A percentile compares a stretch with the other conserved stretches of the same genome.
Evolutionary conservation across 768 basidiomycete species (phyloP).

Genomic region (Hemileccinum impolitum): DNA sequence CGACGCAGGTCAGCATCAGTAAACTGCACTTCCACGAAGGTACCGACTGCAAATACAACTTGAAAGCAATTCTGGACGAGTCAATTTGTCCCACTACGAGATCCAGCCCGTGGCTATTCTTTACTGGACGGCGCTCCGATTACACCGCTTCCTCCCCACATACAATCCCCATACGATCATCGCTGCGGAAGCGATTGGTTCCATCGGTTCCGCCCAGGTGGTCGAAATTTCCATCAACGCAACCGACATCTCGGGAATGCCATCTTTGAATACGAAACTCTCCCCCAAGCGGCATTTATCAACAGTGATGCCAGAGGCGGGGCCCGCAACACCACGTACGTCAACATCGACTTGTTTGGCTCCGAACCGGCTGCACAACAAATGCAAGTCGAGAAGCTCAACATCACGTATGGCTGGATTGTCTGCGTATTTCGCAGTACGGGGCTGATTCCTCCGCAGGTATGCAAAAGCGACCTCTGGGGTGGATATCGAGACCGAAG

Average conservation of each 20-base stretch:
- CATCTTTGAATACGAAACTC: constrained; percentile 44
- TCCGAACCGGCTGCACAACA: constrained; percentile 21
- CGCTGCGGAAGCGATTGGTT: constrained; percentile 54
- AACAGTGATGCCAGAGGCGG: no score
- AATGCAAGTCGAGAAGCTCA: constrained; percentile 47
- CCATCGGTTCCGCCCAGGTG: constrained; percentile 25
- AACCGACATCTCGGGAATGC: constrained; percentile 53
- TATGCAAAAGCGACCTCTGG: constrained; percentile 20
- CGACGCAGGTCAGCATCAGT: constrained; percentile 51
- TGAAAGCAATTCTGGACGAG: constrained; percentile 26
- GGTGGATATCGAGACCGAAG: constrained; percentile 54
- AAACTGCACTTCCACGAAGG: constrained; percentile 64
- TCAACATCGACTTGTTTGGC: constrained; percentile 39
- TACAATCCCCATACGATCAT: constrained; percentile 66
- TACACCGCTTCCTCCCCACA: constrained; percentile 51
- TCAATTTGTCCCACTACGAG: constrained; percentile 19
- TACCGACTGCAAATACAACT: constrained; percentile 70
- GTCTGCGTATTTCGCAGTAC: not conserved
- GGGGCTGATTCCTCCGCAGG: constrained; percentile 11
- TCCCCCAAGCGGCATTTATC: constrained; percentile 54
- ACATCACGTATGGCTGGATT: constrained; percentile 36
- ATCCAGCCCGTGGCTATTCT: constrained; percentile 59
- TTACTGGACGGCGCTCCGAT: constrained; percentile 53
- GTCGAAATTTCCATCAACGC: constrained; percentile 50
- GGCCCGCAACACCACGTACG: constrained; percentile 37